Evolutionary conservation across 768 basidiomycete genomes (phyloP), one percentile per base, ranked within the genome.

Genomic region (Russula sp.): DNA sequence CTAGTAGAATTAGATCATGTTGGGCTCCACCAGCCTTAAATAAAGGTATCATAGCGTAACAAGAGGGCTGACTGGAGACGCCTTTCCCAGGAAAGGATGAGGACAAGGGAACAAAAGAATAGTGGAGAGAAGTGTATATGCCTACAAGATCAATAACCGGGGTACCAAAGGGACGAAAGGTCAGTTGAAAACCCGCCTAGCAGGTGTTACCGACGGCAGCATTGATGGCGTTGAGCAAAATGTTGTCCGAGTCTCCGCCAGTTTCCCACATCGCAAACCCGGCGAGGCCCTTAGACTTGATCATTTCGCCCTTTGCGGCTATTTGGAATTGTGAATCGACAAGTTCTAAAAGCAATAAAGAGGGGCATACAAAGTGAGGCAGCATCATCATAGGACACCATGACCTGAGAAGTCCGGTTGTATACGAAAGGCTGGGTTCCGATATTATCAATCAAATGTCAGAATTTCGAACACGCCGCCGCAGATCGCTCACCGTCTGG

Each of bases 201-300:
- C 22, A 11, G 22, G 10, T 50, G 16, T 43, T 18, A 6, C 64
- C 53, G 1, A 61, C 10, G 1, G 36, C 75, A 0, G 34, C 18
- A 16, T 20, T 62, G 56, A 77, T 77, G 48, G 76, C 67, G 6
- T 67, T 53, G 50, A 76, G 54, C n/a, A 77, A 71, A 13, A 73
- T 63, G 60, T 73, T 70, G 7, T 76, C 47, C 66, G 66, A 75
- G 66, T 81, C 79, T 29, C 80, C 76, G 6, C 73, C 77, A 20
- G 73, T 70, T 61, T 81, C 75, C 68, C 78, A 81, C 73, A 79
- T 75, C 20, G 79, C 74, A 46, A 75, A 79, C 34, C 79, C 80
- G 13, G 49, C 66, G 18, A 81, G 71, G n/a, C 72, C 69, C 0
- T 59, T 11, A 16, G 68, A 22, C 22, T 65, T 61, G 65, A 81